A percentile compares a stretch with the other conserved stretches of the same genome.
Evolutionary conservation across 306 rosid genomes (phyloP).

Genomic region (Cucurbita maxima): DNA sequence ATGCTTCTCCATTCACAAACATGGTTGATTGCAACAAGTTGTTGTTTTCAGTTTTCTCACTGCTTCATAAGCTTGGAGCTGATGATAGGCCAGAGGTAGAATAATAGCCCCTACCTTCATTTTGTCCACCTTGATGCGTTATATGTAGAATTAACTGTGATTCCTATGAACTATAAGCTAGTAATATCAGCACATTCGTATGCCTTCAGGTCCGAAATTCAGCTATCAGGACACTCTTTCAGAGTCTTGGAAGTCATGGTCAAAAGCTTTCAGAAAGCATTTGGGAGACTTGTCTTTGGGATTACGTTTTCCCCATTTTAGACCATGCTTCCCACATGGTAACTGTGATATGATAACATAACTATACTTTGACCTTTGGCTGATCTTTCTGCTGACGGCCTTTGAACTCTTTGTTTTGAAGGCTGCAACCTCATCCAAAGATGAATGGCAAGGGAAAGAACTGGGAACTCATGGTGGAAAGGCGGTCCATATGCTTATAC

Average conservation of each 20-base stretch:
- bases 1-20: constrained; percentile 30
- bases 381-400: background rate
- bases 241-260: constrained; percentile 82
- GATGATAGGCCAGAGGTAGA: constrained; percentile 97
- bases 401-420: constrained; percentile 19
- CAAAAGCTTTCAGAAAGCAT: constrained; percentile 74
- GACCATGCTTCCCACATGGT: constrained; percentile 95
- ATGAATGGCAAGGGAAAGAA: constrained; percentile 96
- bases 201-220: constrained; percentile 77
- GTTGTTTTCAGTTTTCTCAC: constrained; percentile 66
- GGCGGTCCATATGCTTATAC: constrained; percentile 97
- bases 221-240: constrained; percentile 90
- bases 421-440: constrained; percentile 96
- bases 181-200: background rate
- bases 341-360: constrained; percentile 20
- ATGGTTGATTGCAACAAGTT: constrained; percentile 46
- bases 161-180: background rate
- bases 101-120: background rate
- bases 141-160: background rate
- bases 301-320: constrained; percentile 76
- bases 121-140: background rate
- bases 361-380: background rate
- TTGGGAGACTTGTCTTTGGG: constrained; percentile 98
- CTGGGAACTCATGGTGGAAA: constrained; percentile 98
- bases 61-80: constrained; percentile 88